These are phyloP conservation scores for Solanum tarijense DNA, from an alignment of 257 asterid species.

Conservation along the genomic window DNA sequence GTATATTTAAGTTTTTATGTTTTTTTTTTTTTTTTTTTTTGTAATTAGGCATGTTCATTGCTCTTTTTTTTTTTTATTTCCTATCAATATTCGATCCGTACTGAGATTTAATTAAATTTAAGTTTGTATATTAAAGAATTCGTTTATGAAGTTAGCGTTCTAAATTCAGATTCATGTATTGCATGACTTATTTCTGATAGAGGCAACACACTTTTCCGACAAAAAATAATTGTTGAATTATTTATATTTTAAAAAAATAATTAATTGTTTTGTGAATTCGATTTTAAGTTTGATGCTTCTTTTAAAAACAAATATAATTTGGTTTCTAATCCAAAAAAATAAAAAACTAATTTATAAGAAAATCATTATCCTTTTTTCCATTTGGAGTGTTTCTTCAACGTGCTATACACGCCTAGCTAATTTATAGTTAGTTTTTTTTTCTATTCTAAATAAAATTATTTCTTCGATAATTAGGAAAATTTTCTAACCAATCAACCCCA, in stretches of 20 bases:
- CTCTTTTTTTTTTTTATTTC: background rate
- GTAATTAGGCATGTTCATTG: background rate
- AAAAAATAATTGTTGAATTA: background rate
- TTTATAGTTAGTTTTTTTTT: background rate
- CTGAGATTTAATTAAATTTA: background rate
- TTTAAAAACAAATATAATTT: background rate
- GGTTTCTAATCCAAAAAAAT: background rate
- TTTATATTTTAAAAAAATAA: background rate
- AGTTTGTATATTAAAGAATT: fast-evolving
- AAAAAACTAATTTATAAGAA: background rate
- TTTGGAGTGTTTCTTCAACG: background rate
- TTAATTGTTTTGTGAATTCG: background rate
- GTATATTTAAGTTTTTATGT: background rate
- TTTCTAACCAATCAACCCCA: background rate
- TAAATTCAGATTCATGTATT: background rate
- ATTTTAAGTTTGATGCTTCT: background rate
- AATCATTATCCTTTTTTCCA: background rate
- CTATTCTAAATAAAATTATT: background rate
- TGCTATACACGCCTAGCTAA: background rate
- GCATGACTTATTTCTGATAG: background rate
- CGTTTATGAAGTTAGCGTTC: fast-evolving
- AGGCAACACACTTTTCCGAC: background rate
- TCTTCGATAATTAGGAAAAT: background rate
- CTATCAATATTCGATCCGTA: fast-evolving
- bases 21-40: background rate